A percentile compares a stretch with the other conserved stretches of the same genome.
These are phyloP conservation scores for Irpex lacteus DNA, from an alignment of 1,284 basidiomycete species.

Conservation along the genomic window DNA sequence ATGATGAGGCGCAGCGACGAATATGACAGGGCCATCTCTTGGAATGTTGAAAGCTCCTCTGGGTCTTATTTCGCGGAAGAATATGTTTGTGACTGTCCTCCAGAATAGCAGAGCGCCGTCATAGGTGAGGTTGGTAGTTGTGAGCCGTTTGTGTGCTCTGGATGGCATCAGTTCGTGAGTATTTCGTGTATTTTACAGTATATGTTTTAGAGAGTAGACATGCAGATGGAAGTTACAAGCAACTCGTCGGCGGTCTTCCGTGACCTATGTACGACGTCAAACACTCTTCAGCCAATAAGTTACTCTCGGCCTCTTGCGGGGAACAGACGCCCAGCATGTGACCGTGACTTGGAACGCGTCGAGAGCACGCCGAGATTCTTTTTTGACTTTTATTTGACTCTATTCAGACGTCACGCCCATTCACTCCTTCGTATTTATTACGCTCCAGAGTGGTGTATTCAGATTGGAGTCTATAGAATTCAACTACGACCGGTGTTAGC, in stretches of 20 bases:
- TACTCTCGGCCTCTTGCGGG: background rate
- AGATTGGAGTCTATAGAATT: no score
- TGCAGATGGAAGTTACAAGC: background rate
- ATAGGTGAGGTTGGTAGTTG: conserved; percentile 40
- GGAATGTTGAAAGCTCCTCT: conserved; percentile 96
- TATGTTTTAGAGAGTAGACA: background rate
- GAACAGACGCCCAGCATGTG: background rate
- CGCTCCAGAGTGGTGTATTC: no score
- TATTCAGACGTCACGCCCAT: background rate
- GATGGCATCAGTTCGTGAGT: conserved; percentile 18
- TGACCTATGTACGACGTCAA: background rate
- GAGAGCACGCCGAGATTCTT: background rate
- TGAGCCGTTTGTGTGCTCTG: conserved; percentile 13
- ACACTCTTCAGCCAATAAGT: conserved; percentile 3
- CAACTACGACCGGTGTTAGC: no score
- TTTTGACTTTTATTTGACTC: background rate
- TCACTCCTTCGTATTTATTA: background rate
- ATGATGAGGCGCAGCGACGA: conserved; percentile 95
- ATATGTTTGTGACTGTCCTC: conserved; percentile 88
- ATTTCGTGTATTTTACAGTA: background rate
- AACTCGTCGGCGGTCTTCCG: background rate
- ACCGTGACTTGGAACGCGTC: background rate
- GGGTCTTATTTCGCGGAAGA: conserved; percentile 96
- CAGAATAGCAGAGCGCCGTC: conserved; percentile 73
- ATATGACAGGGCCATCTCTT: conserved; percentile 88